Evolutionary conservation across 2,329 filamentous ascomycete species (phyloP).

Genomic region (Neofusicoccum laricinum): DNA sequence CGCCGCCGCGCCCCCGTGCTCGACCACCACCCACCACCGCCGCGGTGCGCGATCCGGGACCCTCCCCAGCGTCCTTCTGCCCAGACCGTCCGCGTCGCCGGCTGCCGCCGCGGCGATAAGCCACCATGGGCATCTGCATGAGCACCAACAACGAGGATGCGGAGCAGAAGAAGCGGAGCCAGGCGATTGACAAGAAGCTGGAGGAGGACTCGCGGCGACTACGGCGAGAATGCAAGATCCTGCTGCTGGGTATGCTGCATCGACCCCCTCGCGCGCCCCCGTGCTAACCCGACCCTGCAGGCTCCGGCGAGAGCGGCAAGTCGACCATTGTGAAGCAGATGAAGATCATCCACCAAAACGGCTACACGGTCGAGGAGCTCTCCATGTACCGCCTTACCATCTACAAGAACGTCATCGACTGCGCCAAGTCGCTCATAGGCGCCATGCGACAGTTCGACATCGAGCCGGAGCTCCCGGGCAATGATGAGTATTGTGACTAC

Average conservation of each 20-base stretch:
- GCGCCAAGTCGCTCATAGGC: conserved; percentile 85
- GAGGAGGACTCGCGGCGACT: conserved; percentile 93
- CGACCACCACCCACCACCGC: neutral
- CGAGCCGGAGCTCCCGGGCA: conserved; percentile 68
- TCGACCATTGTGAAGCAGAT: conserved; percentile 99
- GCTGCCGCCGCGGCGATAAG: conserved; percentile 17
- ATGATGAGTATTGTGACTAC: conserved; percentile 73
- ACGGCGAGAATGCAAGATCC: conserved; percentile 97
- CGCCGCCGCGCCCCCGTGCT: neutral
- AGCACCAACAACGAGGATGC: conserved; percentile 82
- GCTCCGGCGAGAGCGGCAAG: conserved; percentile 97
- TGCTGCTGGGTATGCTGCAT: conserved; percentile 71
- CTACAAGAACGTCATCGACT: conserved; percentile 97
- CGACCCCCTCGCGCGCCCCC: conserved; percentile 9
- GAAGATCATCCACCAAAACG: conserved; percentile 99
- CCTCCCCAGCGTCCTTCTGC: neutral
- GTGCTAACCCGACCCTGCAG: conserved; percentile 49
- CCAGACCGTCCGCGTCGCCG: conserved; percentile 13
- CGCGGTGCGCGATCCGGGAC: conserved; percentile 2
- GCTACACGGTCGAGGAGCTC: conserved; percentile 91
- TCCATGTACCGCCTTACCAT: conserved; percentile 93
- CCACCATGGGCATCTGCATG: conserved; percentile 88
- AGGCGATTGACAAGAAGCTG: conserved; percentile 88
- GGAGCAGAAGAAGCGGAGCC: conserved; percentile 93
- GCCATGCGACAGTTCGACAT: conserved; percentile 93